These are phyloP conservation scores for Austroboletus niveus DNA, from an alignment of 1,284 basidiomycete genomes.

Conservation along the genomic window DNA sequence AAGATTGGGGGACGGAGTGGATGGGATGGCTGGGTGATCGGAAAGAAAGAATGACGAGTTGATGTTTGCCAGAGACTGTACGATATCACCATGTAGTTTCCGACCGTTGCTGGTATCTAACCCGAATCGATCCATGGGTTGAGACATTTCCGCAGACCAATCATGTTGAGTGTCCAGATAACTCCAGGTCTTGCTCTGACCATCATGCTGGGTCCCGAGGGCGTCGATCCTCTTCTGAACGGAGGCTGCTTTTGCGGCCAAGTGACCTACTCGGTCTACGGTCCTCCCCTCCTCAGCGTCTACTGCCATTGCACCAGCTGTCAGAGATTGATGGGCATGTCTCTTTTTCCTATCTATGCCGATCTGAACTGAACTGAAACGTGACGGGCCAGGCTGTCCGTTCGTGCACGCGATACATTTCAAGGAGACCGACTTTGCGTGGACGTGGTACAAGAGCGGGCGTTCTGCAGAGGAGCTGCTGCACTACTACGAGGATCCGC, in stretches of 20 bases:
- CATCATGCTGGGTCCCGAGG: constrained; percentile 16
- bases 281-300: constrained; percentile 49
- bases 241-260: constrained; percentile 57
- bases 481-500: constrained; percentile 44
- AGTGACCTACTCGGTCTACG: constrained; percentile 44
- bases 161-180: too few species aligned
- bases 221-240: constrained; percentile 15
- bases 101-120: too few species aligned
- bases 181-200: neutral
- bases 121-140: too few species aligned
- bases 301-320: constrained; percentile 68
- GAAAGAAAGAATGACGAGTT: neutral
- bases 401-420: constrained; percentile 64
- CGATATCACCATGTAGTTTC: too few species aligned
- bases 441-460: constrained; percentile 40
- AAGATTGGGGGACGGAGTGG: constrained; percentile 27
- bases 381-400: constrained; percentile 44
- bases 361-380: neutral
- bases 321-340: constrained; percentile 53
- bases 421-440: constrained; percentile 45
- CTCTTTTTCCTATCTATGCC: neutral
- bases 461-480: constrained; percentile 36
- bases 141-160: too few species aligned
- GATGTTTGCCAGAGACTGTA: too few species aligned
- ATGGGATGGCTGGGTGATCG: constrained; percentile 27